These are phyloP conservation scores for Amanita pseudoporphyria DNA, from an alignment of 768 basidiomycete species.

Conservation along the genomic window DNA sequence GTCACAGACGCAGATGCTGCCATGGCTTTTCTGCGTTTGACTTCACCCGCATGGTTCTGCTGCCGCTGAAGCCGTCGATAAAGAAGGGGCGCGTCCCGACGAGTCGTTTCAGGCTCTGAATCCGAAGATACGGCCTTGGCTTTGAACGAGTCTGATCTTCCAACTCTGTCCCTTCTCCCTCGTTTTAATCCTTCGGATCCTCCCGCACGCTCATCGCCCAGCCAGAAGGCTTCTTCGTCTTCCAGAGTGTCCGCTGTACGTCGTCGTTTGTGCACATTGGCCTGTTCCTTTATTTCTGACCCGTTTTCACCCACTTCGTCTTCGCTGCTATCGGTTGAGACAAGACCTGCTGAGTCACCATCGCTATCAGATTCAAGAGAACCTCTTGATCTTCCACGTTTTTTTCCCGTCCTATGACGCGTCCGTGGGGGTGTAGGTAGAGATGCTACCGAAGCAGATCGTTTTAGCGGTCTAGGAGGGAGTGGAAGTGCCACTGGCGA, in stretches of 20 bases:
- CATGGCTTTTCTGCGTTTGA: neutral
- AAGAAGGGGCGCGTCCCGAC: conserved; percentile 20
- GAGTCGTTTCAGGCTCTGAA: neutral
- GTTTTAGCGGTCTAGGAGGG: conserved; percentile 37
- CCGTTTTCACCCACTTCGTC: conserved; percentile 21
- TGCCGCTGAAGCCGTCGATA: conserved; percentile 27
- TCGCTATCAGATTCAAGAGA: conserved; percentile 34
- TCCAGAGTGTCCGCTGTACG: conserved; percentile 23
- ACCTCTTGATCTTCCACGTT: conserved; percentile 28
- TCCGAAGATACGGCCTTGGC: conserved; percentile 8
- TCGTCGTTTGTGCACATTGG: conserved; percentile 27
- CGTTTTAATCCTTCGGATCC: neutral
- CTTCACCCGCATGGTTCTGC: neutral
- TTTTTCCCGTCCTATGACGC: conserved; percentile 32
- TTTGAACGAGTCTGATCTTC: conserved; percentile 5
- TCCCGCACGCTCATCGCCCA: conserved; percentile 23
- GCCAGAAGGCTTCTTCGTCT: conserved; percentile 47
- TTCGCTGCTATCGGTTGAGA: conserved; percentile 10
- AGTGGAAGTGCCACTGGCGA: conserved; percentile 24
- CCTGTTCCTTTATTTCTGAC: conserved; percentile 13
- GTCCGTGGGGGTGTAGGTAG: conserved; percentile 62
- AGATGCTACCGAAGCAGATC: conserved; percentile 53
- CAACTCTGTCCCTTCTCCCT: conserved; percentile 11
- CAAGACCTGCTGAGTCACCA: conserved; percentile 26
- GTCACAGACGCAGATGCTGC: conserved; percentile 1